A percentile compares a stretch with the other conserved stretches of the same genome.
phyloP scores from a whole-genome alignment of 768 basidiomycete genomes.

The Agaricus sinodeliciosus region DNA sequence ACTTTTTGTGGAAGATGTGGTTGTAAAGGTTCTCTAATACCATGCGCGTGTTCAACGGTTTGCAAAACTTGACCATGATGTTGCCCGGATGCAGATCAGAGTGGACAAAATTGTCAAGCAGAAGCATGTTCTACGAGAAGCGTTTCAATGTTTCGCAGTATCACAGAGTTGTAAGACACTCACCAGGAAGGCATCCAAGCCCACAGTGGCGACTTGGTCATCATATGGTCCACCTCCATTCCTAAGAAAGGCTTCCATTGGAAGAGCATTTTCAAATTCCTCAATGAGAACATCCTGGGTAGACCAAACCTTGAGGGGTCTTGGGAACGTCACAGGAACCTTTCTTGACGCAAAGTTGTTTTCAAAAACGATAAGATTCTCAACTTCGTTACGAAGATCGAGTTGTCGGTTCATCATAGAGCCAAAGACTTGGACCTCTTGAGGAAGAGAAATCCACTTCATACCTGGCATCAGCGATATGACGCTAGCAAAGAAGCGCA shows the following conservation, averaged over 20 bases:
- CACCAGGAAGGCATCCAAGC: conserved; percentile 92
- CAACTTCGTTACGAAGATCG: conserved; percentile 84
- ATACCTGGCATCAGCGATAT: conserved; percentile 84
- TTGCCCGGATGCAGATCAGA: conserved; percentile 90
- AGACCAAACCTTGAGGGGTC: conserved; percentile 79
- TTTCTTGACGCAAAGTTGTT: conserved; percentile 75
- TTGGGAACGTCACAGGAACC: conserved; percentile 83
- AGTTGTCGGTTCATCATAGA: conserved; percentile 95
- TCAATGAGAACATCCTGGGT: conserved; percentile 81
- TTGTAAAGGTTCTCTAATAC: conserved; percentile 56
- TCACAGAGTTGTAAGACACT: conserved; percentile 22
- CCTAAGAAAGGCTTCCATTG: conserved; percentile 77
- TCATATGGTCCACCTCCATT: conserved; percentile 94
- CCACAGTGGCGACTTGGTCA: conserved; percentile 82
- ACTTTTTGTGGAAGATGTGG: conserved; percentile 36
- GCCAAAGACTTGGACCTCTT: conserved; percentile 94
- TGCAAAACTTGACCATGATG: conserved; percentile 96
- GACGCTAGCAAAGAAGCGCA: conserved; percentile 82
- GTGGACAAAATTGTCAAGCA: conserved; percentile 97
- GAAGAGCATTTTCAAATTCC: conserved; percentile 89
- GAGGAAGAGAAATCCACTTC: conserved; percentile 93
- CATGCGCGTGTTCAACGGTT: conserved; percentile 65
- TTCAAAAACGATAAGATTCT: conserved; percentile 83
- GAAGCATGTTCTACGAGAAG: conserved; percentile 80
- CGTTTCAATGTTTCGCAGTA: neutral